A percentile compares a stretch with the other conserved stretches of the same genome.
phyloP scores from a whole-genome alignment of 192 early-diverging fungal genomes.

The Backusella luteola region DNA sequence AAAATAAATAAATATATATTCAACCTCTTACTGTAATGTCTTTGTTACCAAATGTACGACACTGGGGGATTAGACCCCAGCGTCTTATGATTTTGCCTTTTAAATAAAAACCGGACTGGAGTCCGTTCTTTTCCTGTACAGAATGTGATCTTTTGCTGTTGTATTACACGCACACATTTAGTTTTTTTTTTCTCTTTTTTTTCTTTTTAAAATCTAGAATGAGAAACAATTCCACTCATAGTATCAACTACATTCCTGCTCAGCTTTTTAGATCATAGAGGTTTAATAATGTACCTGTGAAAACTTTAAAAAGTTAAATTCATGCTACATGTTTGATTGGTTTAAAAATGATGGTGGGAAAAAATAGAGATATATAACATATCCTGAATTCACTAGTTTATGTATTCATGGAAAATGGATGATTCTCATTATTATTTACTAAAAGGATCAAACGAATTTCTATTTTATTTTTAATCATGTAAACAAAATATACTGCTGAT shows the following conservation, averaged over 20 bases:
- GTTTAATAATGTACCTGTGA: neutral
- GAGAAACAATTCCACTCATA: no score
- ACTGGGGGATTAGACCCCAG: neutral
- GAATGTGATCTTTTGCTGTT: neutral
- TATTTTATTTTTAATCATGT: no score
- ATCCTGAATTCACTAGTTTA: neutral
- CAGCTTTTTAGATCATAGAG: neutral
- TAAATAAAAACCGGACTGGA: neutral
- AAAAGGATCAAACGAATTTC: no score
- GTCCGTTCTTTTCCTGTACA: neutral
- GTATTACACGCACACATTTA: no score
- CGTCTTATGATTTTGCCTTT: neutral
- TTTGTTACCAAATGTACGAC: neutral
- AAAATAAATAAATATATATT: neutral
- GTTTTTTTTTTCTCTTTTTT: no score
- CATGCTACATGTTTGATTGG: neutral
- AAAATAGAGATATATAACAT: neutral
- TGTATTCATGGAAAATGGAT: neutral
- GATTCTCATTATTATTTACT: no score
- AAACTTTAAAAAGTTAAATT: conserved; percentile 3
- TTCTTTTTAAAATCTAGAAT: no score
- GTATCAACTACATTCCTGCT: neutral
- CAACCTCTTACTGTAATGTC: neutral
- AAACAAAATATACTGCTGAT: no score
- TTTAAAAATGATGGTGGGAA: neutral